phyloP scores from a whole-genome alignment of 371 early-diverging fungal species.

The Gilbertella persicaria region DNA sequence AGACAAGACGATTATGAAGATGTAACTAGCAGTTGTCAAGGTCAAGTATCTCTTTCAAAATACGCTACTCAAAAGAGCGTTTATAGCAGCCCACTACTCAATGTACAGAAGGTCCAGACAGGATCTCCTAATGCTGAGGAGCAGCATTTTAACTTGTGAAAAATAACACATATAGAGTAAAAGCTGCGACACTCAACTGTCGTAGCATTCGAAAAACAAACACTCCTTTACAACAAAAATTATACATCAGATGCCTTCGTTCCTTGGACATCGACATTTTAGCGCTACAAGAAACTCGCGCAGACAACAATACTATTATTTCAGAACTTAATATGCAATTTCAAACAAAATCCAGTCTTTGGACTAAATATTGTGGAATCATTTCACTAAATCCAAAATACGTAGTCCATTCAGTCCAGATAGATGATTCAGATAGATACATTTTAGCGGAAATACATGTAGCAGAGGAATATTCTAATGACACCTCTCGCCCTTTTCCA shows the following conservation, averaged over 20 bases:
- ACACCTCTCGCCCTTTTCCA: not conserved
- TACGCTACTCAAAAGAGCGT: no score
- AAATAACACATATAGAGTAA: no score
- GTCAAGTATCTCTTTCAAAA: no score
- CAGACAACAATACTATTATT: not conserved
- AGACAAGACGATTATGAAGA: no score
- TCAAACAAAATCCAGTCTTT: not conserved
- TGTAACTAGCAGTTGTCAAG: no score
- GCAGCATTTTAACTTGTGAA: no score
- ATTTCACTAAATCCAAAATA: not conserved
- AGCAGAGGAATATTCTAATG: no score
- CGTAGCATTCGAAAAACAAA: conserved; percentile 10
- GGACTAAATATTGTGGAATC: conserved; percentile 8
- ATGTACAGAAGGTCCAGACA: no score
- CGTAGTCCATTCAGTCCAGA: not conserved
- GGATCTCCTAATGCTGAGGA: no score
- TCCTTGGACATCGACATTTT: not conserved
- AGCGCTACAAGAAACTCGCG: conserved; percentile 12
- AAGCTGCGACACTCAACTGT: no score
- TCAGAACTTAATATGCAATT: not conserved
- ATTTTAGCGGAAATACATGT: not conserved
- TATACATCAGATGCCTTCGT: conserved; percentile 6
- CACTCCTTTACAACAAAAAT: not conserved
- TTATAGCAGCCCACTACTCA: no score
- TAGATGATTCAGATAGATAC: not conserved